Conservation (phyloP, 805 yeast genomes). For the Ascoidea asiatica region DNA sequence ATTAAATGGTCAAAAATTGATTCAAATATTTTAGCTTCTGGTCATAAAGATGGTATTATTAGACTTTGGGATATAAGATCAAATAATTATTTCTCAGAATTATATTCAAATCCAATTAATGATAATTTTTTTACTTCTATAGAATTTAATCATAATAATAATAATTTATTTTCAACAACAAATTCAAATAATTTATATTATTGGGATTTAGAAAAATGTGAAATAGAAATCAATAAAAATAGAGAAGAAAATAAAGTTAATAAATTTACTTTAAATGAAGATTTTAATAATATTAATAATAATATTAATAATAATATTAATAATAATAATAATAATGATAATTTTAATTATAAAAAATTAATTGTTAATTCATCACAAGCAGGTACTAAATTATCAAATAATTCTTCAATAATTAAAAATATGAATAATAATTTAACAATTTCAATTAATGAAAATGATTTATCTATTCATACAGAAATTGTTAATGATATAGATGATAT, state of each 20-base stretch:
- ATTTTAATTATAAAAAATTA: no score
- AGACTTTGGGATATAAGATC: constrained; percentile 69
- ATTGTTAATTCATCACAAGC: background rate
- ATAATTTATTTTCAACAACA: background rate
- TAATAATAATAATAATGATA: no score
- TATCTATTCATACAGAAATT: no score
- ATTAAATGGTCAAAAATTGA: constrained; percentile 55
- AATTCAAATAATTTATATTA: background rate
- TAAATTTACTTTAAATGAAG: background rate
- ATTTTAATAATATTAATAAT: no score
- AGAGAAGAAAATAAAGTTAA: background rate
- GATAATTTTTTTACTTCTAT: constrained; percentile 37
- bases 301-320: no score
- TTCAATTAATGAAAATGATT: background rate
- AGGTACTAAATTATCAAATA: background rate
- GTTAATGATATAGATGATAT: no score
- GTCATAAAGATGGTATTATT: constrained; percentile 41
- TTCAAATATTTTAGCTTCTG: constrained; percentile 50
- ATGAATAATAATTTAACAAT: background rate
- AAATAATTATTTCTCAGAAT: constrained; percentile 33
- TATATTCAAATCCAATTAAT: constrained; percentile 36
- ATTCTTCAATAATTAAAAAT: no score
- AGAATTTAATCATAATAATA: constrained; percentile 19
- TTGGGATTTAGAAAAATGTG: background rate
- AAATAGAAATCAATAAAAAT: no score